phyloP scores from a whole-genome alignment of 2,329 filamentous ascomycete genomes.

The Mycogone perniciosa region DNA sequence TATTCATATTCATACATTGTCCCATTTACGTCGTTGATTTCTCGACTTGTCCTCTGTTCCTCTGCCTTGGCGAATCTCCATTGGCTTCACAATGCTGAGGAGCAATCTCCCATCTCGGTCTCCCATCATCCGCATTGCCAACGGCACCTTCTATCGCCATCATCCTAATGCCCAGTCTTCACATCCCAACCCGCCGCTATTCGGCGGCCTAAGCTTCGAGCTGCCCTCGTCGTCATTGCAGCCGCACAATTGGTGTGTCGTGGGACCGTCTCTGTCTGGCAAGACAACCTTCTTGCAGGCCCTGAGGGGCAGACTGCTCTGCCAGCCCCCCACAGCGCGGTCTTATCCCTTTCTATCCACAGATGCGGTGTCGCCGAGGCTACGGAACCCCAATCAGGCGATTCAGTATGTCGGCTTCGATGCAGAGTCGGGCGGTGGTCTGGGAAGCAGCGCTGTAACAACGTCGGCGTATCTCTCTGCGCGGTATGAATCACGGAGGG shows the following conservation, averaged over 20 bases:
- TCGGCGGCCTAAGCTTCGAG: slow-evolving; percentile 62
- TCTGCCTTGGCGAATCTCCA: no score
- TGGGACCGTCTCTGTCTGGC: slow-evolving; percentile 71
- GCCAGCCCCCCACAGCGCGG: slow-evolving; percentile 66
- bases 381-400: slow-evolving; percentile 57
- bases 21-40: no score
- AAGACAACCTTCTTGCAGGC: slow-evolving; percentile 80
- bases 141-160: slow-evolving; percentile 77
- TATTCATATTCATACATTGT: no score
- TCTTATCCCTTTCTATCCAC: slow-evolving; percentile 72
- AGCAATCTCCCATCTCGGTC: slow-evolving; percentile 29
- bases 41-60: no score
- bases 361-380: slow-evolving; percentile 47
- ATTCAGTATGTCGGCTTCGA: slow-evolving; percentile 91
- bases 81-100: slow-evolving; percentile 25
- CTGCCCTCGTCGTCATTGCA: slow-evolving; percentile 51
- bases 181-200: slow-evolving; percentile 64
- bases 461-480: slow-evolving; percentile 81
- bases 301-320: slow-evolving; percentile 68
- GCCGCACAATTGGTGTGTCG: slow-evolving; percentile 70
- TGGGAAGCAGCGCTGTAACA: slow-evolving; percentile 46
- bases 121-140: slow-evolving; percentile 64
- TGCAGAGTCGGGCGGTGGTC: slow-evolving; percentile 51
- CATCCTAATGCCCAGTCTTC: slow-evolving; percentile 52
- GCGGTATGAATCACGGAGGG: slow-evolving; percentile 80